Base-by-base conservation (phyloP, 208 protist genomes). In the Leishmania braziliensis region DNA sequence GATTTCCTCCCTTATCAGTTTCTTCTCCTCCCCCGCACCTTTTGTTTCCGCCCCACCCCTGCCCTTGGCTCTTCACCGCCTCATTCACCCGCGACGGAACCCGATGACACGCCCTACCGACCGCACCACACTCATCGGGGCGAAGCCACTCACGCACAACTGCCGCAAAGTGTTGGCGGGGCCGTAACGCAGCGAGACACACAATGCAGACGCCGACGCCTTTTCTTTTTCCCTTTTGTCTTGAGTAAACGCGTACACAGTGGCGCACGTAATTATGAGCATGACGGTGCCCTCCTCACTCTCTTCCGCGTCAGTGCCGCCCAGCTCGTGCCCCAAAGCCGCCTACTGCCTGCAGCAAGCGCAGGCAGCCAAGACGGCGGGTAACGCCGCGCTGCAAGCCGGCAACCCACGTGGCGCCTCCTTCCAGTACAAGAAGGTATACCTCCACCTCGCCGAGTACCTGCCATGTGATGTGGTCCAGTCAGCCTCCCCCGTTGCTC, bases 341-440 rank as follows among this genome's bases (percentile, higher is more conserved):
- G 54, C 14, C 36, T 75, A 85, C 77, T 77, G 77, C 53, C 63
- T 85, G 16, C 77, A 81, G 36, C 75, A 74, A n/a, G 91, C 93
- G 1, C 51, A 77, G 26, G 76, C 66, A 0, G 85, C 91, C 53
- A 96, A 96, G 74, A 78, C 90, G 36, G 83, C 81, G 8, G 93
- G 93, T 43, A 94, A 89, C 62, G 77, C 66, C 0, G 84, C 89
- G 18, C 73, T 96, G 8, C 70, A 86, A n/a, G 77, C 70, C 0
- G 84, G 86, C 16, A 85, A 92, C 63, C 74, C 89, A 14, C 75
- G 82, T 1, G 51, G 73, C 5, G 93, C 93, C 8, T 80, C 84
- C 36, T 96, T 96, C 78, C 63, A 87, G 70, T 96, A 96, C 83
- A 95, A 94, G 70, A 88, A 87, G 36, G 93, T 90, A 18, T 93